Conservation (phyloP, 139 green algal genomes). For the Eudorina sp. region DNA sequence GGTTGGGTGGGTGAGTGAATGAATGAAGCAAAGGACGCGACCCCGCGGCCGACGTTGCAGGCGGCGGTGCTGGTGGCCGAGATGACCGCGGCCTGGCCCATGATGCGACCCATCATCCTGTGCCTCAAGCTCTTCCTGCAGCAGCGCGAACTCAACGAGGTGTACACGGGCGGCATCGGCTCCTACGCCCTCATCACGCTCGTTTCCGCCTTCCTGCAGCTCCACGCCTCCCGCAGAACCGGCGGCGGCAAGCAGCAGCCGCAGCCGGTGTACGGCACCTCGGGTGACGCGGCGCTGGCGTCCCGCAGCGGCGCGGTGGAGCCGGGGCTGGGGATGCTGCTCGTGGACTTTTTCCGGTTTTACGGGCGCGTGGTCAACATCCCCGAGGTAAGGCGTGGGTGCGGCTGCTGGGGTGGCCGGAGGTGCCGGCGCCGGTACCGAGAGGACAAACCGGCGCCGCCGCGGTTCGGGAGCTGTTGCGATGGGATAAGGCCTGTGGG, state of each 20-base stretch:
- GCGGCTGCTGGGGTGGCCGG: too few relatives aligned
- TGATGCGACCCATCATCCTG: constrained; percentile 87
- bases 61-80: constrained; percentile 69
- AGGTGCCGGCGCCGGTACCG: too few relatives aligned
- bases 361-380: constrained; percentile 67
- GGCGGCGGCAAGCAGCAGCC: neutral
- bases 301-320: constrained; percentile 68
- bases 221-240: constrained; percentile 71
- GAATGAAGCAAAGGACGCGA: too few relatives aligned
- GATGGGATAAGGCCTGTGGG: too few relatives aligned
- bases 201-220: constrained; percentile 89
- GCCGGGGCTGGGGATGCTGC: constrained; percentile 85
- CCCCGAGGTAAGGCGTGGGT: constrained; percentile 36
- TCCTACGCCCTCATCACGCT: constrained; percentile 95
- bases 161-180: constrained; percentile 95
- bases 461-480: too few relatives aligned
- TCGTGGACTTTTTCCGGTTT: constrained; percentile 93
- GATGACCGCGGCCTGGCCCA: constrained; percentile 79
- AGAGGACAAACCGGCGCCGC: too few relatives aligned
- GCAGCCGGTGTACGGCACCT: constrained; percentile 19
- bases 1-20: too few relatives aligned
- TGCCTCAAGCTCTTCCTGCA: constrained; percentile 94
- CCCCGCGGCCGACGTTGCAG: too few relatives aligned
- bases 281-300: neutral
- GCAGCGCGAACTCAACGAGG: constrained; percentile 95